Evolutionary conservation across 768 basidiomycete genomes (phyloP).

Genomic region (Phallus indusiatus): DNA sequence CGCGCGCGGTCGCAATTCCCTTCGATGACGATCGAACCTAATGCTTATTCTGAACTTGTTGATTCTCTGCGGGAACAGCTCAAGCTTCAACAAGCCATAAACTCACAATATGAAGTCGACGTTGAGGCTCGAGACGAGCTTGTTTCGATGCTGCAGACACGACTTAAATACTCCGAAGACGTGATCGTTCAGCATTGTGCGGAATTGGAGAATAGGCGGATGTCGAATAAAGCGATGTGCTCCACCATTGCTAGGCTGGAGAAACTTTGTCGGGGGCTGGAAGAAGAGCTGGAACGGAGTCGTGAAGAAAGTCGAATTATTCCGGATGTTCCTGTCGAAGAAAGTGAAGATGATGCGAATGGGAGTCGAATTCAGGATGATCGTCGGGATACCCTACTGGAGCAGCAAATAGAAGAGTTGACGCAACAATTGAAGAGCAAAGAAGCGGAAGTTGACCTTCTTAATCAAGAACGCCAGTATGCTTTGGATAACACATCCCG

Average conservation of each 20-base stretch:
- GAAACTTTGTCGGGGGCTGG: constrained; percentile 50
- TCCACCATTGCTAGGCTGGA: constrained; percentile 73
- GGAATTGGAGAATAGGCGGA: constrained; percentile 53
- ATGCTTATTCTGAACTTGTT: constrained; percentile 37
- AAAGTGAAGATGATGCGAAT: constrained; percentile 31
- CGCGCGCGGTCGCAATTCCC: no score
- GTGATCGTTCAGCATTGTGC: constrained; percentile 1
- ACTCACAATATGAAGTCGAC: constrained; percentile 69
- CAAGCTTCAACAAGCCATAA: constrained; percentile 64
- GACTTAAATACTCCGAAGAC: constrained; percentile 45
- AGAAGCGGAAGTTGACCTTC: constrained; percentile 39
- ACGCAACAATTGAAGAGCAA: constrained; percentile 41
- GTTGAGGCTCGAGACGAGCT: constrained; percentile 65
- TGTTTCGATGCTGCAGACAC: constrained; percentile 48
- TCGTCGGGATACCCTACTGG: constrained; percentile 42
- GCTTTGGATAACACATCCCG: constrained; percentile 43
- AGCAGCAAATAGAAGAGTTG: constrained; percentile 33
- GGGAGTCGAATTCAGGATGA: constrained; percentile 22
- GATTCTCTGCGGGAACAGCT: constrained; percentile 68
- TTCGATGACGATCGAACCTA: neutral
- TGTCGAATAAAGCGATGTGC: constrained; percentile 51
- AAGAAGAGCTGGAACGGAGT: constrained; percentile 84
- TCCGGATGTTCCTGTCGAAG: constrained; percentile 46
- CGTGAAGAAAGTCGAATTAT: constrained; percentile 51
- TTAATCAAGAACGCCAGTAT: constrained; percentile 49